A percentile compares a stretch with the other conserved stretches of the same genome.
Conservation (phyloP, 2,329 filamentous ascomycete genomes). For the Colletotrichum coccodes region DNA sequence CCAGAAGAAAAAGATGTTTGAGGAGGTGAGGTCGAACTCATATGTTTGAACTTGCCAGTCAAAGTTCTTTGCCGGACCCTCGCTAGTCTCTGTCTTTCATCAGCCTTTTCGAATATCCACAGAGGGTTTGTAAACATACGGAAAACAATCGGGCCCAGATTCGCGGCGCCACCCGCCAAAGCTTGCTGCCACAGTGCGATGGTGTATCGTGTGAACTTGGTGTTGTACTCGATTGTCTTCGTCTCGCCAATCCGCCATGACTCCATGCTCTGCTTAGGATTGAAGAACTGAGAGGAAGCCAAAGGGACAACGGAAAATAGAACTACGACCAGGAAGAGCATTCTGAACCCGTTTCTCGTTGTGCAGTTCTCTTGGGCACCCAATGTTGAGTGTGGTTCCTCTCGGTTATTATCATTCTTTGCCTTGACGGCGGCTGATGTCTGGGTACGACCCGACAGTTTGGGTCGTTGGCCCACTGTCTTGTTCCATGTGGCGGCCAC, state of each 20-base stretch:
- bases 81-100: constrained; percentile 15
- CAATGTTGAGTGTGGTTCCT: background rate
- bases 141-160: constrained; percentile 20
- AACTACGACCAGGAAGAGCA: constrained; percentile 1
- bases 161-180: constrained; percentile 13
- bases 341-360: background rate
- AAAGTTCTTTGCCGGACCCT: constrained; percentile 24
- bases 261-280: constrained; percentile 1
- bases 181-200: constrained; percentile 40
- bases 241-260: constrained; percentile 22
- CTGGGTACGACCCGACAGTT: background rate
- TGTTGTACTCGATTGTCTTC: constrained; percentile 37
- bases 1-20: constrained; percentile 36
- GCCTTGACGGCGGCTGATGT: background rate
- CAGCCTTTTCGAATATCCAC: background rate
- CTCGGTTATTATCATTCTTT: background rate
- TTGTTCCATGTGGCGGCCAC: background rate
- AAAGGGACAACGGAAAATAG: background rate
- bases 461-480: background rate
- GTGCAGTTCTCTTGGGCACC: background rate
- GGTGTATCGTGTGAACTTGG: constrained; percentile 35
- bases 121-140: background rate
- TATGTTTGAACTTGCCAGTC: constrained; percentile 34
- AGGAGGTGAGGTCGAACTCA: constrained; percentile 27
- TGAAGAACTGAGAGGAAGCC: constrained; percentile 10